phyloP scores from a whole-genome alignment of 2,329 filamentous ascomycete species.

The Diaporthe aspalathi region DNA sequence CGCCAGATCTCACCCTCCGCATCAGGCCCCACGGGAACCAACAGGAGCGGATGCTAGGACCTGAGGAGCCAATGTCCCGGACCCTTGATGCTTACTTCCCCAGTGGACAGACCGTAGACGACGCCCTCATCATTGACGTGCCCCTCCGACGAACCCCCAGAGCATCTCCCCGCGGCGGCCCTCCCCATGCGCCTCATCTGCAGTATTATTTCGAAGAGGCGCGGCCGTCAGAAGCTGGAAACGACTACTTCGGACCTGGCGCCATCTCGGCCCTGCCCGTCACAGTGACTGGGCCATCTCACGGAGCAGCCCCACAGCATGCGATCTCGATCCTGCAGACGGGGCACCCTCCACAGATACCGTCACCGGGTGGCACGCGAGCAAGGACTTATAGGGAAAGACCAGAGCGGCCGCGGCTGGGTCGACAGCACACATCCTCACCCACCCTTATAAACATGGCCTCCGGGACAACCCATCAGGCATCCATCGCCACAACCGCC shows the following conservation, averaged over 20 bases:
- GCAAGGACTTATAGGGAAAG: constrained; percentile 67
- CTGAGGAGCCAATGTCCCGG: constrained; percentile 84
- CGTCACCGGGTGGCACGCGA: constrained; percentile 80
- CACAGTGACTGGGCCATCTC: constrained; percentile 52
- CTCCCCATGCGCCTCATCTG: constrained; percentile 54
- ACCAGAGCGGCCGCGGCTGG: constrained; percentile 69
- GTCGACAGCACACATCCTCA: constrained; percentile 82
- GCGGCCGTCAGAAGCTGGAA: constrained; percentile 74
- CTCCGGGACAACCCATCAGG: constrained; percentile 56
- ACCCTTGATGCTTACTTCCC: constrained; percentile 87
- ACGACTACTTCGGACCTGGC: constrained; percentile 85
- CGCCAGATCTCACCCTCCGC: constrained; percentile 86
- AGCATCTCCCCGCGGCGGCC: constrained; percentile 75
- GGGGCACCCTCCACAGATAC: constrained; percentile 82
- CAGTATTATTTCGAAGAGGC: constrained; percentile 72
- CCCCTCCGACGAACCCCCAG: constrained; percentile 81
- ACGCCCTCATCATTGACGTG: constrained; percentile 91
- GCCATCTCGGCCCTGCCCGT: constrained; percentile 56
- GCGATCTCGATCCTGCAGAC: constrained; percentile 82
- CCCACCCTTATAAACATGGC: constrained; percentile 76
- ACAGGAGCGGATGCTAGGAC: constrained; percentile 78
- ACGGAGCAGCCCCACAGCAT: constrained; percentile 49
- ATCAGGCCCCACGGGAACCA: constrained; percentile 77
- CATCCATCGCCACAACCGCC: constrained; percentile 48
- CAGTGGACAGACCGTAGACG: constrained; percentile 86